Percentiles rank a stretch among this genome's conserved stretches.
phyloP scores from a whole-genome alignment of 2,329 filamentous ascomycete genomes.

The Neopestalotiopsis sp. region DNA sequence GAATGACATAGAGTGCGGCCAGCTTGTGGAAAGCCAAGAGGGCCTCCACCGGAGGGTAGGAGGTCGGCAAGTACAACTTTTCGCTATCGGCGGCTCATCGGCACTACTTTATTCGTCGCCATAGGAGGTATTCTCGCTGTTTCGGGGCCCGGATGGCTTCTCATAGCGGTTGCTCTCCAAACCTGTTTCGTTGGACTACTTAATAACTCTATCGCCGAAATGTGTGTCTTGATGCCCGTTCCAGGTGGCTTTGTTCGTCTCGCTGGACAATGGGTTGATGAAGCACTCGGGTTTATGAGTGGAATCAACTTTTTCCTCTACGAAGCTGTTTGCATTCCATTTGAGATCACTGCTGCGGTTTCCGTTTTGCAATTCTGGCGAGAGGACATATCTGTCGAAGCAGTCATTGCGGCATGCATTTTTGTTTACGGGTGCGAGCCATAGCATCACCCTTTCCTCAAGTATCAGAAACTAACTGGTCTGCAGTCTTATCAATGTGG shows the following conservation, averaged over 20 bases:
- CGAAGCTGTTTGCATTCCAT: constrained; percentile 45
- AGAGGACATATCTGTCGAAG: constrained; percentile 48
- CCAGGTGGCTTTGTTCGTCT: constrained; percentile 68
- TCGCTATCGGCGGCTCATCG: constrained; percentile 60
- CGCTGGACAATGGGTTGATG: constrained; percentile 69
- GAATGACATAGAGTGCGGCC: too few species aligned
- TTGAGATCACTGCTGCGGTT: constrained; percentile 46
- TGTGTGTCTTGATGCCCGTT: constrained; percentile 67
- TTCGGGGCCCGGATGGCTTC: constrained; percentile 53
- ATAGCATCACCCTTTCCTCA: constrained; percentile 14
- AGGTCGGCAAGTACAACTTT: constrained; percentile 52
- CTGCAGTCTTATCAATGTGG: too few species aligned
- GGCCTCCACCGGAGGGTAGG: too few species aligned
- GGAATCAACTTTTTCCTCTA: constrained; percentile 50
- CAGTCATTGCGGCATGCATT: constrained; percentile 47
- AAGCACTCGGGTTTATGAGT: constrained; percentile 64
- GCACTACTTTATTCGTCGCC: constrained; percentile 60
- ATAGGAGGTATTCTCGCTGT: constrained; percentile 57
- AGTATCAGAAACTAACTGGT: too few species aligned
- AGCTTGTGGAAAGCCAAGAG: too few species aligned
- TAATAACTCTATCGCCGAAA: constrained; percentile 70
- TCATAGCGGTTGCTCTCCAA: constrained; percentile 62
- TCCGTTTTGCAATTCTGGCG: constrained; percentile 52
- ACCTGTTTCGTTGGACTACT: constrained; percentile 60
- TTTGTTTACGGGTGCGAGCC: constrained; percentile 45